These are phyloP conservation scores for Halophytophthora polymorphica DNA, from an alignment of 352 stramenopile species.

Conservation along the genomic window DNA sequence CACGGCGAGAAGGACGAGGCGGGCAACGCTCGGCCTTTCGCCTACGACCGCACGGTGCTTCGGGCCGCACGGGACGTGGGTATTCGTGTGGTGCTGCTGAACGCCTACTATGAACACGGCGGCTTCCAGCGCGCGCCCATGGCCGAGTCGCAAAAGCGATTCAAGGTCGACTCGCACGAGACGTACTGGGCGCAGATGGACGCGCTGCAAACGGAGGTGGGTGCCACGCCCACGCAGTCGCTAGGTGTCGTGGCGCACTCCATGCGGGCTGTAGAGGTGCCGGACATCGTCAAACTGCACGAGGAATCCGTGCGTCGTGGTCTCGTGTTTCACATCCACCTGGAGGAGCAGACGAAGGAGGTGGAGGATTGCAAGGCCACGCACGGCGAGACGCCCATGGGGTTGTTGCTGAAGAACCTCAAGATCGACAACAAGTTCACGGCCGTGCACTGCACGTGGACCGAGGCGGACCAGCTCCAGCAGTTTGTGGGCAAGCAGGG, in stretches of 20 bases:
- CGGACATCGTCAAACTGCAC: constrained; percentile 61
- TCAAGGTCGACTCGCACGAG: constrained; percentile 63
- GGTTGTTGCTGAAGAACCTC: constrained; percentile 56
- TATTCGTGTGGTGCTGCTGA: constrained; percentile 72
- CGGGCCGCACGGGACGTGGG: constrained; percentile 56
- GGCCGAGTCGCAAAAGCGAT: constrained; percentile 61
- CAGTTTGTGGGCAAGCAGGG: constrained; percentile 56
- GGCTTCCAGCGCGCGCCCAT: constrained; percentile 61
- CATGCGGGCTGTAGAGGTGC: constrained; percentile 62
- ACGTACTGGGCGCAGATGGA: constrained; percentile 77
- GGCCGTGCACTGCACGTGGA: constrained; percentile 77
- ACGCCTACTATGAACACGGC: constrained; percentile 73
- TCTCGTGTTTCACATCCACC: constrained; percentile 68
- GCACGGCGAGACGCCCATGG: constrained; percentile 61
- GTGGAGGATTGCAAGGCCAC: constrained; percentile 71
- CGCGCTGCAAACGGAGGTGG: constrained; percentile 23
- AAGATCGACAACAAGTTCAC: constrained; percentile 75
- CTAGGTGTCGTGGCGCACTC: constrained; percentile 75
- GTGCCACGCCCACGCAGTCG: constrained; percentile 40
- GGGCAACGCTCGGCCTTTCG: constrained; percentile 40
- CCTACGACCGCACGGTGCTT: constrained; percentile 70
- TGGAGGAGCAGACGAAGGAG: constrained; percentile 72
- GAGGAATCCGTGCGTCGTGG: constrained; percentile 58
- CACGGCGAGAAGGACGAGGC: constrained; percentile 39
- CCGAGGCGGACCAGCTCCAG: constrained; percentile 46